Evolutionary conservation across 805 yeast genomes (phyloP).

Genomic region (Jamesozyma hellenica): DNA sequence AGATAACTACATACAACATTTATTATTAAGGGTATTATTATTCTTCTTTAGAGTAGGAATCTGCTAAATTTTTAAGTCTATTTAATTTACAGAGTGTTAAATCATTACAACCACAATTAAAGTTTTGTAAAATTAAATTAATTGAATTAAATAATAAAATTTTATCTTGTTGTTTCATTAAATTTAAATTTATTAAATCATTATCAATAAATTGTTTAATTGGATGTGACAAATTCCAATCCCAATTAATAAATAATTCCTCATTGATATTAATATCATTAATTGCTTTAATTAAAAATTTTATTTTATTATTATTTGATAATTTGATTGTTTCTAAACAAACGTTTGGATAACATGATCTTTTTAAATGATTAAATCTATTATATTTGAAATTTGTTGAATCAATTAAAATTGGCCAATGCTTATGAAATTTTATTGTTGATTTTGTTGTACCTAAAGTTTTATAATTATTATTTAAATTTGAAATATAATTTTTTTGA

Average conservation of each 20-base stretch:
- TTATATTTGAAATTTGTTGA: conserved; percentile 43
- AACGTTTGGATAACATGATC: conserved; percentile 71
- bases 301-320: conserved; percentile 28
- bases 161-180: conserved; percentile 43
- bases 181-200: conserved; percentile 41
- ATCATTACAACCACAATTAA: conserved; percentile 46
- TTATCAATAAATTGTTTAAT: conserved; percentile 43
- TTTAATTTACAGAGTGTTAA: not conserved
- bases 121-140: conserved; percentile 50
- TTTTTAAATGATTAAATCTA: conserved; percentile 71
- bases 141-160: conserved; percentile 48
- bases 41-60: not conserved
- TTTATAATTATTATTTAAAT: conserved; percentile 67
- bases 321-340: conserved; percentile 41
- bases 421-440: conserved; percentile 45
- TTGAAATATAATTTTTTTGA: conserved; percentile 51
- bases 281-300: conserved; percentile 48
- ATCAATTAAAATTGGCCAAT: conserved; percentile 62
- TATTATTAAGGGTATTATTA: too few species aligned
- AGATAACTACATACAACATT: too few species aligned
- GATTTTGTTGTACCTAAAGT: conserved; percentile 61
- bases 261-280: conserved; percentile 50
- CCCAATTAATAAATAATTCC: conserved; percentile 77
- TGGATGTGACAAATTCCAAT: conserved; percentile 78
- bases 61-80: conserved; percentile 1